A percentile compares a stretch with the other conserved stretches of the same genome.
phyloP scores from a whole-genome alignment of 2,329 filamentous ascomycete species.

The Colletotrichum karsti region DNA sequence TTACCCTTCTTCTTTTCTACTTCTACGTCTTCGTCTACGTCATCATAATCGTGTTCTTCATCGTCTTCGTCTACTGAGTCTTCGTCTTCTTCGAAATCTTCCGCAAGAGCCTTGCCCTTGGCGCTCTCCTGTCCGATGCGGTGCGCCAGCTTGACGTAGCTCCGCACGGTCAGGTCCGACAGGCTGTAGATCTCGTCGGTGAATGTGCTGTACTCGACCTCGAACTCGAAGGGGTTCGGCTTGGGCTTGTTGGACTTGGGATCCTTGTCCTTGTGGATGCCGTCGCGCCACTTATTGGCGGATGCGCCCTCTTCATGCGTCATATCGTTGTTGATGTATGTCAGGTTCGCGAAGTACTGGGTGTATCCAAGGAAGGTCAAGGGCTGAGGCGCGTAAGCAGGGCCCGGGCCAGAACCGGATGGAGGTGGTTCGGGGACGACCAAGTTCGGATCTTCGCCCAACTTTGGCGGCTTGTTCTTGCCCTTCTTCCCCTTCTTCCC shows the following conservation, averaged over 20 bases:
- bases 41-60: conserved; percentile 31
- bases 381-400: conserved; percentile 87
- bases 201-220: conserved; percentile 88
- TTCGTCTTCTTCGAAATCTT: conserved; percentile 38
- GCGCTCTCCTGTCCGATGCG: conserved; percentile 69
- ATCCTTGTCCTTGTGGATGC: conserved; percentile 69
- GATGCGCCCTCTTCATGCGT: conserved; percentile 41
- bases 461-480: conserved; percentile 53
- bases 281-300: conserved; percentile 65
- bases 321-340: conserved; percentile 81
- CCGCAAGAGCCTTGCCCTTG: conserved; percentile 30
- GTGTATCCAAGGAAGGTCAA: conserved; percentile 82
- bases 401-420: conserved; percentile 78
- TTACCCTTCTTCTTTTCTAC: conserved; percentile 58
- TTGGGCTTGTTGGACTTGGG: conserved; percentile 61
- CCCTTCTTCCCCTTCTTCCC: conserved; percentile 47
- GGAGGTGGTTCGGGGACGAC: conserved; percentile 77
- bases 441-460: conserved; percentile 67
- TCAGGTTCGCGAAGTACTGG: conserved; percentile 96
- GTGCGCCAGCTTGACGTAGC: conserved; percentile 80
- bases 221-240: conserved; percentile 73
- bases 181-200: conserved; percentile 79
- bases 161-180: conserved; percentile 84
- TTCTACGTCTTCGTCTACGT: conserved; percentile 39
- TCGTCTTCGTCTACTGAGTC: conserved; percentile 34